These are phyloP conservation scores for Maudiozyma humilis DNA, from an alignment of 1,139 yeast species.

Conservation along the genomic window DNA sequence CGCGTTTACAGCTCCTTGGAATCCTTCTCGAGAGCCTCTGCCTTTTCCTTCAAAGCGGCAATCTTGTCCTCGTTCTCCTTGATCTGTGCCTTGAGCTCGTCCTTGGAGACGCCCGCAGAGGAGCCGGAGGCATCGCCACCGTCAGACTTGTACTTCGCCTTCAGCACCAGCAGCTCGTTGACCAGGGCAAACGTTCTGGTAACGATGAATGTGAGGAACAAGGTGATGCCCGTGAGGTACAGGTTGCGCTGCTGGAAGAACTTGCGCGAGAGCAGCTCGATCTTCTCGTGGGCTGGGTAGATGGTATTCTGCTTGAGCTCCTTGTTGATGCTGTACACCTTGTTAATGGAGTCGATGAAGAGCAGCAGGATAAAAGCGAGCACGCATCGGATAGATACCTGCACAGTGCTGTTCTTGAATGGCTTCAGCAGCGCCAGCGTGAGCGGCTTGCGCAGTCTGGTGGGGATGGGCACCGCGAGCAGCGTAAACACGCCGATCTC, in stretches of 20 bases:
- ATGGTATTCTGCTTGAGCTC: slow-evolving; percentile 33
- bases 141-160: slow-evolving; percentile 36
- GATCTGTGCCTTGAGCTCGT: slow-evolving; percentile 46
- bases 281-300: slow-evolving; percentile 14
- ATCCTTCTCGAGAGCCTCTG: slow-evolving; percentile 56
- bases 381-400: slow-evolving; percentile 71
- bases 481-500: slow-evolving; percentile 80
- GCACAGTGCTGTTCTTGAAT: slow-evolving; percentile 61
- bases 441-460: slow-evolving; percentile 59
- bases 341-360: slow-evolving; percentile 81
- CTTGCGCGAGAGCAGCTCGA: slow-evolving; percentile 47
- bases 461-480: slow-evolving; percentile 81
- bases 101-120: slow-evolving; percentile 35
- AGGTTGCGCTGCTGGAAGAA: slow-evolving; percentile 95
- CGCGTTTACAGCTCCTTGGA: slow-evolving; percentile 1
- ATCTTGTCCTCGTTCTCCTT: slow-evolving; percentile 56
- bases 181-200: slow-evolving; percentile 82
- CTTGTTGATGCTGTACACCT: slow-evolving; percentile 62
- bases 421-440: slow-evolving; percentile 60
- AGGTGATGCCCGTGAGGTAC: slow-evolving; percentile 92
- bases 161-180: slow-evolving; percentile 62
- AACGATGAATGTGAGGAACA: slow-evolving; percentile 78
- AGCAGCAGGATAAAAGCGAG: slow-evolving; percentile 76
- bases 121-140: background rate
- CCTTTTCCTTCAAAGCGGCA: slow-evolving; percentile 62